Conservation (phyloP, 331 rosid species). For the Pyracantha coccinea region DNA sequence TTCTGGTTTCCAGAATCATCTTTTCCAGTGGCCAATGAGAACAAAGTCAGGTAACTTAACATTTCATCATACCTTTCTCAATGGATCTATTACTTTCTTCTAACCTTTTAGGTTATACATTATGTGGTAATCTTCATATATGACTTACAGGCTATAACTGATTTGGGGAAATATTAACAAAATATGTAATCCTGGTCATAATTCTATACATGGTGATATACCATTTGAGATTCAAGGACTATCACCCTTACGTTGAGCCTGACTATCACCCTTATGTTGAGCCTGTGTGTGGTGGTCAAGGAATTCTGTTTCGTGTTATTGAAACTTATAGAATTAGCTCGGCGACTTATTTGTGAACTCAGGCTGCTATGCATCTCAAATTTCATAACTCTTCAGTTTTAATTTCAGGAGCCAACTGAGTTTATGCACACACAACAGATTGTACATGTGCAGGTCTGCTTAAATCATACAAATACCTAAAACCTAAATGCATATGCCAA, state of each 20-base stretch:
- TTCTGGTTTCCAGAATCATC: background rate
- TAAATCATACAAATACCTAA: background rate
- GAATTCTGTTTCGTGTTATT: background rate
- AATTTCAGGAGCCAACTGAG: background rate
- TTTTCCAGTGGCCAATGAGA: slow-evolving; percentile 1
- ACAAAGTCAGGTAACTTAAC: background rate
- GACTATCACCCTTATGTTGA: background rate
- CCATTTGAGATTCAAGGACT: background rate
- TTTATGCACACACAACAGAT: background rate
- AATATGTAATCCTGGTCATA: background rate
- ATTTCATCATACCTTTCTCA: background rate
- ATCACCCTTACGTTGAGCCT: background rate
- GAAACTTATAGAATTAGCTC: background rate
- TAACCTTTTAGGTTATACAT: background rate
- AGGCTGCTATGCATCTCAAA: background rate
- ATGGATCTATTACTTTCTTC: background rate
- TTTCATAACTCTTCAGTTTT: background rate
- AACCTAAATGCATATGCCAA: background rate
- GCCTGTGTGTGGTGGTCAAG: background rate
- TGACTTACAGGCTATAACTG: background rate
- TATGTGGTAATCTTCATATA: background rate
- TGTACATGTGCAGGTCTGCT: background rate
- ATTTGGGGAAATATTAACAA: background rate
- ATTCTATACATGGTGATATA: background rate
- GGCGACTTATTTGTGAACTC: background rate